Evolutionary conservation across 495 filamentous ascomycete species (phyloP), one percentile per base, ranked within the genome.

Genomic region (Antarctomyces pellizariae): DNA sequence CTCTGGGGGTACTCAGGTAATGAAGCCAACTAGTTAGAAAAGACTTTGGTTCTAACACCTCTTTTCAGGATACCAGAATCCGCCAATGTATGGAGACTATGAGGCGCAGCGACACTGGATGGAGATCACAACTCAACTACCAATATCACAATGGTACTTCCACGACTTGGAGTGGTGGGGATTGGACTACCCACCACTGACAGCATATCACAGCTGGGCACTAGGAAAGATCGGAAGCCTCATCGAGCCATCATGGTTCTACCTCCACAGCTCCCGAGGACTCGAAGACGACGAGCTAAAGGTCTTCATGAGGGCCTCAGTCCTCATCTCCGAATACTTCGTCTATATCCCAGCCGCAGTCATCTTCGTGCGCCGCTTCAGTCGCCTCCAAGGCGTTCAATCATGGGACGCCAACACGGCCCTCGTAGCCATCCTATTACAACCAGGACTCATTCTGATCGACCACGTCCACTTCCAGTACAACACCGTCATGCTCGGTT

Each of bases 401-500:
- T 59, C 58, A 11, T 89, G 78, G 76, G 74, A 74, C 13, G 60
- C 66, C 26, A 76, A 75, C 0, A 69, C 92, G 34, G 83, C 86
- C 1, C 64, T 95, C 5, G 71, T 72, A 12, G 86, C 83, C 0
- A 71, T 95, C 26, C 58, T 97, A 15, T 71, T 97, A 62, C 89
- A 97, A 39, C 86, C 86, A 4, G 72, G 66, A 1, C 79, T 75
- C 4, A 86, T 93, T 29, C 62, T 97, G 7, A 75, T 95, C 38
- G 86, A 97, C 38, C 84, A 95, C 42, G 76, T 78, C n/a, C 86
- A 97, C 49, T 97, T 97, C 47, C 86, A 97, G 50, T 97, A 90
- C 45, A 97, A 97, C 46, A 86, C 80, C 0, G 82, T 95, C 26
- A 97, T 97, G 86, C 67, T 95, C 3, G 86, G 89, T 0, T 63